Base-by-base conservation (phyloP, 345 rosid genomes). In the Streptanthus diversifolius region DNA sequence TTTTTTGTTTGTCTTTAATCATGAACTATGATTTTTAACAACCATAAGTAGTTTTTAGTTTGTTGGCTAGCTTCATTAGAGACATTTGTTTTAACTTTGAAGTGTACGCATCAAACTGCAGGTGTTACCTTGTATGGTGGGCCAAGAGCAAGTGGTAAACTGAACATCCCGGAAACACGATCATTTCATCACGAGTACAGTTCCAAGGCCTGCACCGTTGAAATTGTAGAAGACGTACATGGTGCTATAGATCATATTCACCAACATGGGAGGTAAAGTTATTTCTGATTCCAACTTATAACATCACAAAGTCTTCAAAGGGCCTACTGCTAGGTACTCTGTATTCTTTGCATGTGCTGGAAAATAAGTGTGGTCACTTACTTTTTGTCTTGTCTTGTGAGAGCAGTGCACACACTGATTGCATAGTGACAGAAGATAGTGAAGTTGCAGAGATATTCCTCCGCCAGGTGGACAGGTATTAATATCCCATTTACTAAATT, bases 391-490 rank as follows among this genome's bases (percentile, higher is more conserved):
- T 75, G 67, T 58, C 44, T 68, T 70, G 70, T 79, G 68, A 68
- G 52, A 76, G 76, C 93, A 95, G 99, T 80, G 92, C 88, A 2
- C 99, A 95, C 75, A 92, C 99, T 37, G 99, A 95, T 75, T 92
- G 98, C 80, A 86, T 95, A 61, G 66, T 95, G 70, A 77, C 99
- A 43, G 98, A 90, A 72, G 97, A 95, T 72, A 18, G 3, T 4
- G 83, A 84, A 79, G 88, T 80, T 55, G 99, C 88, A 4, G 91
- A 88, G 81, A 29, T 85, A 30, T 92, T 95, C 73, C 85, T 90
- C 54, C 79, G 71, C 61, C 92, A 82, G 82, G 93, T 95, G 48
- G 98, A 95, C 86, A 95, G 98, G 97, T 88, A 48, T 40, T 18
- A 47, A 61, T 17, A 64, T 1, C 40, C 12, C 47, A 22, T 53